Conservation (phyloP, 495 filamentous ascomycete genomes). For the Aspergillus homomorphus region DNA sequence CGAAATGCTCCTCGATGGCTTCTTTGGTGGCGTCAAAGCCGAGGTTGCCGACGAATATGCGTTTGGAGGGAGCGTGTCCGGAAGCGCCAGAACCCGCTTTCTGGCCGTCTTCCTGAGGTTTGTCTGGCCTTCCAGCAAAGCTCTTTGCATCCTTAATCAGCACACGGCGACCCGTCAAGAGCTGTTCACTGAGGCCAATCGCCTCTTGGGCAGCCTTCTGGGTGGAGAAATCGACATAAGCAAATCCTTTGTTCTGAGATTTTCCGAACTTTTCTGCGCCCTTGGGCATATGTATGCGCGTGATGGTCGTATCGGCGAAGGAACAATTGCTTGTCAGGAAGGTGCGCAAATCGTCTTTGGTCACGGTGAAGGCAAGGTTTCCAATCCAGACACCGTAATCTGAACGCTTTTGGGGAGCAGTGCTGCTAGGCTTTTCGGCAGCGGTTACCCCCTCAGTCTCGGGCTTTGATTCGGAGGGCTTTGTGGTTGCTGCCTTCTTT, state of each 20-base stretch:
- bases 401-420: constrained; percentile 56
- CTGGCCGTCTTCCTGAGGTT: constrained; percentile 46
- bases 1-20: constrained; percentile 72
- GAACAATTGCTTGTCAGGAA: constrained; percentile 71
- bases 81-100: constrained; percentile 30
- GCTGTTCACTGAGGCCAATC: constrained; percentile 73
- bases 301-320: constrained; percentile 68
- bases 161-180: constrained; percentile 69
- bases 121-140: constrained; percentile 73
- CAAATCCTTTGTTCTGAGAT: constrained; percentile 80
- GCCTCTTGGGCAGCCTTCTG: constrained; percentile 64
- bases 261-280: constrained; percentile 45
- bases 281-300: constrained; percentile 76
- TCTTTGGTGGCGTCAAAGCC: constrained; percentile 82
- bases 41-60: constrained; percentile 91
- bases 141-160: constrained; percentile 88
- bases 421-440: constrained; percentile 32
- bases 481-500: constrained; percentile 61
- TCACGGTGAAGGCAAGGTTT: constrained; percentile 80
- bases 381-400: constrained; percentile 92
- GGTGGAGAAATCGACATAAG: constrained; percentile 88
- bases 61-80: constrained; percentile 63
- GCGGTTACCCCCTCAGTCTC: constrained; percentile 27
- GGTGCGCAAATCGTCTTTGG: constrained; percentile 63
- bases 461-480: constrained; percentile 30